These are phyloP conservation scores for Monosporascus sp. DNA, from an alignment of 2,329 filamentous ascomycete genomes.

Conservation along the genomic window DNA sequence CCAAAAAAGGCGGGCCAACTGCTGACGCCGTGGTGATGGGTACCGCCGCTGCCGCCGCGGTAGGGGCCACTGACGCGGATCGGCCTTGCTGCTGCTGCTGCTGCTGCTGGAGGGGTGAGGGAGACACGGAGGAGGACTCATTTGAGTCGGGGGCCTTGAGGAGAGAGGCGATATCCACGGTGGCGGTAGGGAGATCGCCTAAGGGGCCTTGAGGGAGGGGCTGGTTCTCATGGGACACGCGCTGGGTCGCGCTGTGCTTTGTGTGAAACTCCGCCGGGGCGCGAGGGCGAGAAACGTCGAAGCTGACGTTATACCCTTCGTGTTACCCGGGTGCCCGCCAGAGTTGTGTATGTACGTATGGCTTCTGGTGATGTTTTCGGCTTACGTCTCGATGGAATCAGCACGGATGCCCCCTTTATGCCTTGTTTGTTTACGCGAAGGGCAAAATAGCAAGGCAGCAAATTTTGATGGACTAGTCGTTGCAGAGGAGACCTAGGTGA, in stretches of 20 bases:
- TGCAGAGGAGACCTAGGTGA: background rate
- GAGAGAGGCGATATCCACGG: conserved; percentile 91
- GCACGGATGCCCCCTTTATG: too few relatives aligned
- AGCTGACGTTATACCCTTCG: too few relatives aligned
- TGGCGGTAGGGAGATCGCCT: conserved; percentile 48
- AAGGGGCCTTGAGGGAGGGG: conserved; percentile 25
- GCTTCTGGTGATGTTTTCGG: too few relatives aligned
- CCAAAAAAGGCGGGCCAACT: conserved; percentile 21
- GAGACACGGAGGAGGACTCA: conserved; percentile 57
- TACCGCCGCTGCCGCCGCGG: conserved; percentile 32
- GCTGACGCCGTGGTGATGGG: conserved; percentile 29
- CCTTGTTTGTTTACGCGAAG: too few relatives aligned
- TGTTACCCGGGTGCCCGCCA: too few relatives aligned
- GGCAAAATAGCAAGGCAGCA: too few relatives aligned
- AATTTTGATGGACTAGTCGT: conserved; percentile 11
- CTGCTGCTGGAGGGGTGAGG: conserved; percentile 16
- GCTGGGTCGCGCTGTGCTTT: background rate
- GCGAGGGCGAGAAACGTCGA: too few relatives aligned
- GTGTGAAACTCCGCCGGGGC: background rate
- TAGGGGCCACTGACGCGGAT: conserved; percentile 30
- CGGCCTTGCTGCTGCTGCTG: conserved; percentile 25
- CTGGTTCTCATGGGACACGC: conserved; percentile 25
- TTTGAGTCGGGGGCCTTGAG: conserved; percentile 71
- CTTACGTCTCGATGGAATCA: too few relatives aligned
- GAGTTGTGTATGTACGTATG: too few relatives aligned